Evolutionary conservation across 306 rosid species (phyloP), one percentile per base, ranked within the genome.

Genomic region (Castanea crenata): DNA sequence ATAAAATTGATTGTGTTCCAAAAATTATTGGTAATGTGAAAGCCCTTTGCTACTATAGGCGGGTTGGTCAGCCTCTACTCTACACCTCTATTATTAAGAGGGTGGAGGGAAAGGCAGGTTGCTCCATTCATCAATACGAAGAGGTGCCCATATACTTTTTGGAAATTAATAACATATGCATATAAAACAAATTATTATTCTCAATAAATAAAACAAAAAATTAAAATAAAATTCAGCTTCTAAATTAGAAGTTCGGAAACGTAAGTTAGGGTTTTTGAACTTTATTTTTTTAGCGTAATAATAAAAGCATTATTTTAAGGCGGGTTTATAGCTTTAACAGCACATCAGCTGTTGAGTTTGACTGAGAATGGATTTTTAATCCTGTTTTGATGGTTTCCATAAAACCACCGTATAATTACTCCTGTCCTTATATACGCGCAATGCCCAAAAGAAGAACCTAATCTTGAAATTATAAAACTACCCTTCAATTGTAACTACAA

Each of bases 321-420:
- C 75, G 19, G 61, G 69, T 51, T 77, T 74, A 73, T 76, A 67
- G 81, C 90, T 89, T 91, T 86, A 79, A 78, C 92, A 85, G 87
- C 84, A 69, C 67, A 71, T 83, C 85, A 55, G 74, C 80, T 35
- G 87, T 91, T 91, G 88, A 54, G 87, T 89, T 89, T 91, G 94
- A 89, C 92, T 73, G 83, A 51, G 94, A 89, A 88, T 75, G 82
- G 52, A 81, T 75, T 81, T 84, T 79, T 54, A 81, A 82, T 62
- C 77, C 61, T 3, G 35, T 74, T 76, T 82, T 78, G 85, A 56
- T 78, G 76, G 80, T 51, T 76, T 79, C 83, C 82, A 69, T 34
- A 35, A 63, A 81, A 74, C 83, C 23, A 44, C 58, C 65, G 69
- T 73, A 29, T 73, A 81, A 72, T 85, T 74, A 74, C 75, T 59